Percentiles rank a stretch among this genome's conserved stretches.
phyloP scores from a whole-genome alignment of 306 rosid genomes.

The Rubus idaeus region DNA sequence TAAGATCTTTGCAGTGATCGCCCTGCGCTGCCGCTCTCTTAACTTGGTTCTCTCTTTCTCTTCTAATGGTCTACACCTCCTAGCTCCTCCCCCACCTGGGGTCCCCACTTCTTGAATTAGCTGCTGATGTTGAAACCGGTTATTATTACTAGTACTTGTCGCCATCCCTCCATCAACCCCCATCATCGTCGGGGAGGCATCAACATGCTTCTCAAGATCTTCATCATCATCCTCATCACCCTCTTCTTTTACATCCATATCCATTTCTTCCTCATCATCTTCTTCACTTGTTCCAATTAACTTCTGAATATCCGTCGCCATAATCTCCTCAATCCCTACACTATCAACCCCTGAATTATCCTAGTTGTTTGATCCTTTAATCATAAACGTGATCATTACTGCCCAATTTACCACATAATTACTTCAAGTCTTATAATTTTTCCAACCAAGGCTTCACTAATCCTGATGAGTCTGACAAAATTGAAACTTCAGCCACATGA shows the following conservation, averaged over 20 bases:
- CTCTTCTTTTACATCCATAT: slow-evolving; percentile 88
- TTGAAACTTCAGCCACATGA: slow-evolving; percentile 4
- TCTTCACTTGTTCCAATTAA: slow-evolving; percentile 80
- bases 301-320: slow-evolving; percentile 79
- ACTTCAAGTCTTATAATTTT: not conserved
- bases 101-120: slow-evolving; percentile 69
- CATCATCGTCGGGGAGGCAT: slow-evolving; percentile 41
- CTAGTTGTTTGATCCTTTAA: slow-evolving; percentile 20
- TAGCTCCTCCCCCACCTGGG: slow-evolving; percentile 69
- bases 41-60: slow-evolving; percentile 98
- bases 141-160: slow-evolving; percentile 43
- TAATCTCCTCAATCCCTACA: slow-evolving; percentile 36
- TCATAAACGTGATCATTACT: slow-evolving; percentile 16
- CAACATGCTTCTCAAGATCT: slow-evolving; percentile 48
- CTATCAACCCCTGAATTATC: slow-evolving; percentile 3
- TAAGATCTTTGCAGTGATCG: slow-evolving; percentile 91
- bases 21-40: slow-evolving; percentile 98
- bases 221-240: slow-evolving; percentile 61
- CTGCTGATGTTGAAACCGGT: slow-evolving; percentile 60
- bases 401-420: not conserved
- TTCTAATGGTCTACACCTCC: slow-evolving; percentile 87
- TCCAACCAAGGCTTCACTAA: not conserved
- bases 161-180: slow-evolving; percentile 68
- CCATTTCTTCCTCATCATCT: slow-evolving; percentile 90
- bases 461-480: slow-evolving; percentile 1